phyloP scores from a whole-genome alignment of 116 monocot species.

The Trichopus zeylanicus region DNA sequence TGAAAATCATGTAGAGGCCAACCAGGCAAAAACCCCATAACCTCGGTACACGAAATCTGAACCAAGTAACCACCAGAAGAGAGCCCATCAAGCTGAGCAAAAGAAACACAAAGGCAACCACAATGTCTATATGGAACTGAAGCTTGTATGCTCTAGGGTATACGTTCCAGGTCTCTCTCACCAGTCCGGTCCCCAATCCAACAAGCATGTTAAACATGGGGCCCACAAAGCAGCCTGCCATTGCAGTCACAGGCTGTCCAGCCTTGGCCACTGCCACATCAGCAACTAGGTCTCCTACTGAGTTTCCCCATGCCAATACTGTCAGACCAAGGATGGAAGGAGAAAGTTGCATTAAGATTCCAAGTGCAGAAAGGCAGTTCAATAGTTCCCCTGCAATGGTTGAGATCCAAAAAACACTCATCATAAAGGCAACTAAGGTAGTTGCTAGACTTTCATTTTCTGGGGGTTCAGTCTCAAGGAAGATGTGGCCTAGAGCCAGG shows the following conservation, averaged over 20 bases:
- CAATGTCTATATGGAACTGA: slow-evolving; percentile 57
- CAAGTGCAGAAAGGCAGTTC: slow-evolving; percentile 63
- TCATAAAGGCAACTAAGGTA: slow-evolving; percentile 56
- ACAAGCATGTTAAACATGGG: slow-evolving; percentile 98
- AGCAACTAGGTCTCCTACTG: slow-evolving; percentile 82
- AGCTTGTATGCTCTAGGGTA: slow-evolving; percentile 72
- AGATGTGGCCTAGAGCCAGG: slow-evolving; percentile 48
- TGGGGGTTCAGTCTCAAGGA: slow-evolving; percentile 52
- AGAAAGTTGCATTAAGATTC: slow-evolving; percentile 53
- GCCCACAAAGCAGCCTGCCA: slow-evolving; percentile 96
- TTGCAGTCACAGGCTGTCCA: slow-evolving; percentile 71
- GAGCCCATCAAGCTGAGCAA: slow-evolving; percentile 87
- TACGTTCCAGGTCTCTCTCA: slow-evolving; percentile 49
- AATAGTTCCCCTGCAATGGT: slow-evolving; percentile 88
- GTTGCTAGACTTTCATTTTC: slow-evolving; percentile 25
- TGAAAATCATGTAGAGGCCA: slow-evolving; percentile 74
- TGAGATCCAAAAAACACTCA: slow-evolving; percentile 96
- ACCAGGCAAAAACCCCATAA: slow-evolving; percentile 91
- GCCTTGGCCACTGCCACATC: slow-evolving; percentile 84
- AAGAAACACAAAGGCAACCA: slow-evolving; percentile 89
- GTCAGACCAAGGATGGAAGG: slow-evolving; percentile 85
- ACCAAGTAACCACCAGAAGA: slow-evolving; percentile 83
- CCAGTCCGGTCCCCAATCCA: slow-evolving; percentile 69
- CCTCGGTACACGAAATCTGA: slow-evolving; percentile 76
- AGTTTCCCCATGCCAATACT: slow-evolving; percentile 95